These are phyloP conservation scores for Chlorella sp. DNA, from an alignment of 139 green algal genomes.

Conservation along the genomic window DNA sequence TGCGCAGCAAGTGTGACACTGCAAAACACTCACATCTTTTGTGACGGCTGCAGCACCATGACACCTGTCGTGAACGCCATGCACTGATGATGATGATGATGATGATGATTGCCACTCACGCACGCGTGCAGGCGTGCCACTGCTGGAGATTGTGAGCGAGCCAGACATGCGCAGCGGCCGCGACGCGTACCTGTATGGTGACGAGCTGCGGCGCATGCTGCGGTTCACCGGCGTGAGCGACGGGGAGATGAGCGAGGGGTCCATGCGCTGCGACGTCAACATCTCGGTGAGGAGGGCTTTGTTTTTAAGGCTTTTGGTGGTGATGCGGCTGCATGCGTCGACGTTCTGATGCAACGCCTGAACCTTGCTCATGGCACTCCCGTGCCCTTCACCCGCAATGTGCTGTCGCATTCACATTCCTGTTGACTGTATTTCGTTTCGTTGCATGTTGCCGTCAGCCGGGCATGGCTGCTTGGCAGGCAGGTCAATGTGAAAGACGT, in stretches of 20 bases:
- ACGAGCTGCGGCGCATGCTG: constrained; percentile 87
- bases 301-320: too few relatives aligned
- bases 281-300: constrained; percentile 48
- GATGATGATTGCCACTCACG: too few relatives aligned
- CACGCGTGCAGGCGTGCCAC: constrained; percentile 16
- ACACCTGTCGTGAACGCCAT: too few relatives aligned
- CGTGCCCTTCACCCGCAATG: neutral
- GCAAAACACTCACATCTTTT: too few relatives aligned
- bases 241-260: constrained; percentile 87
- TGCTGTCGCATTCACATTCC: too few relatives aligned
- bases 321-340: neutral
- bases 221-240: constrained; percentile 79
- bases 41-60: too few relatives aligned
- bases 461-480: too few relatives aligned
- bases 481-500: too few relatives aligned
- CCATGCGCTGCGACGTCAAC: constrained; percentile 92
- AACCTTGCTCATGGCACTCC: neutral
- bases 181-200: constrained; percentile 87
- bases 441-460: too few relatives aligned
- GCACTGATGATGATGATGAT: too few relatives aligned
- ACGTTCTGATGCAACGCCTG: neutral
- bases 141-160: constrained; percentile 95
- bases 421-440: too few relatives aligned
- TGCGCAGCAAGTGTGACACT: too few relatives aligned
- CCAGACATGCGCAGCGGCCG: constrained; percentile 86